Conservation (phyloP, 805 yeast genomes). For the Pichia pseudocactophila region DNA sequence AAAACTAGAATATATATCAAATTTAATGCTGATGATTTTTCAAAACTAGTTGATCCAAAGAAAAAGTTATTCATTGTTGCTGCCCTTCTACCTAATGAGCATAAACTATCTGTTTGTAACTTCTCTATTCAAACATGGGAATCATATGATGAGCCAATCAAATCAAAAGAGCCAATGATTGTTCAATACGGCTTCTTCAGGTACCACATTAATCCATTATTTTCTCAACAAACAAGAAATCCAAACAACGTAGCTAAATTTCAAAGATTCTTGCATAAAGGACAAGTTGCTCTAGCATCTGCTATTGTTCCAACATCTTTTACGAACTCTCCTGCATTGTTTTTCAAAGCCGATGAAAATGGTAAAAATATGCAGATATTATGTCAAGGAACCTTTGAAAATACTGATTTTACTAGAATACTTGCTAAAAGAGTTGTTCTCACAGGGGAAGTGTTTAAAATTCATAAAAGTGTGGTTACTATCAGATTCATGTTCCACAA, state of each 20-base stretch:
- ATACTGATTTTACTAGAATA: slow-evolving; percentile 76
- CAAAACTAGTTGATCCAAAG: slow-evolving; percentile 35
- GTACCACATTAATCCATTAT: slow-evolving; percentile 70
- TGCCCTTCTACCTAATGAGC: slow-evolving; percentile 77
- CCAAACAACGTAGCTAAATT: slow-evolving; percentile 81
- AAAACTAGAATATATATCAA: slow-evolving; percentile 50
- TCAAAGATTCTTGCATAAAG: slow-evolving; percentile 77
- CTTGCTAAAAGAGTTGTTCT: slow-evolving; percentile 80
- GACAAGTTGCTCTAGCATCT: slow-evolving; percentile 67
- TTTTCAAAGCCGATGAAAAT: slow-evolving; percentile 51
- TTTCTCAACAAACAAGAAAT: slow-evolving; percentile 68
- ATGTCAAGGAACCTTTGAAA: slow-evolving; percentile 86
- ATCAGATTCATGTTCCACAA: slow-evolving; percentile 96
- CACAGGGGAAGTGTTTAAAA: slow-evolving; percentile 93
- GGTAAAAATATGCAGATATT: slow-evolving; percentile 43
- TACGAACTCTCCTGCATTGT: slow-evolving; percentile 76
- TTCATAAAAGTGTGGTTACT: slow-evolving; percentile 86
- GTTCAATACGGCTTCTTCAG: slow-evolving; percentile 94
- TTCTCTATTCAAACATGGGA: slow-evolving; percentile 83
- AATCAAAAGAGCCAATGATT: slow-evolving; percentile 69
- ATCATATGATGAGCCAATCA: slow-evolving; percentile 76
- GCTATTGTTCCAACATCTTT: slow-evolving; percentile 82
- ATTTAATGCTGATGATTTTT: slow-evolving; percentile 42
- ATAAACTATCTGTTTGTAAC: slow-evolving; percentile 74
- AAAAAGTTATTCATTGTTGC: slow-evolving; percentile 53